Conservation (phyloP, 2,329 filamentous ascomycete species). For the Triangularia verruculosa region DNA sequence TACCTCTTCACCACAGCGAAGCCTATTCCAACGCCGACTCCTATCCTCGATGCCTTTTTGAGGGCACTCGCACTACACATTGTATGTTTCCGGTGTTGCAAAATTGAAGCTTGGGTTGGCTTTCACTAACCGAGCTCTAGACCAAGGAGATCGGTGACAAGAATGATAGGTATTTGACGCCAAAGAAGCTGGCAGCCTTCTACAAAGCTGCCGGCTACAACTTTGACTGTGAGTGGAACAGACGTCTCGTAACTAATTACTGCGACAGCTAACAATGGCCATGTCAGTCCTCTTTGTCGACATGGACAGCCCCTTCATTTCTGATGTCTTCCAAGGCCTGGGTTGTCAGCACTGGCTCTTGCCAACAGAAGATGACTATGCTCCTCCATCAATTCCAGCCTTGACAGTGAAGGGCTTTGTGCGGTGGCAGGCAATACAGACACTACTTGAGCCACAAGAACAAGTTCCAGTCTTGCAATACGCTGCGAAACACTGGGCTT, state of each 20-base stretch:
- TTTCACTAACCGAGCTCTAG: conserved; percentile 37
- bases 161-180: conserved; percentile 53
- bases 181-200: conserved; percentile 70
- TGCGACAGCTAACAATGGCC: conserved; percentile 13
- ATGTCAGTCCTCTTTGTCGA: conserved; percentile 68
- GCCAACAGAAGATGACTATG: conserved; percentile 69
- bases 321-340: conserved; percentile 87
- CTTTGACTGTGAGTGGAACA: conserved; percentile 58
- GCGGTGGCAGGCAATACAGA: conserved; percentile 89
- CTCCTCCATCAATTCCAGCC: conserved; percentile 74
- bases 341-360: conserved; percentile 88
- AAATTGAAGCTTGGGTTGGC: neutral
- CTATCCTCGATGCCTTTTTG: conserved; percentile 64
- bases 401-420: conserved; percentile 83
- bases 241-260: neutral
- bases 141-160: conserved; percentile 57
- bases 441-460: conserved; percentile 81
- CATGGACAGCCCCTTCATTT: conserved; percentile 70
- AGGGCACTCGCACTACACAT: conserved; percentile 67
- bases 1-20: conserved; percentile 69
- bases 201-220: conserved; percentile 73
- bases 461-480: conserved; percentile 81
- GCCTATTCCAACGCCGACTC: conserved; percentile 51
- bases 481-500: conserved; percentile 72
- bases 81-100: conserved; percentile 47